These are phyloP conservation scores for Fusarium anguioides DNA, from an alignment of 2,329 filamentous ascomycete genomes.

Conservation along the genomic window DNA sequence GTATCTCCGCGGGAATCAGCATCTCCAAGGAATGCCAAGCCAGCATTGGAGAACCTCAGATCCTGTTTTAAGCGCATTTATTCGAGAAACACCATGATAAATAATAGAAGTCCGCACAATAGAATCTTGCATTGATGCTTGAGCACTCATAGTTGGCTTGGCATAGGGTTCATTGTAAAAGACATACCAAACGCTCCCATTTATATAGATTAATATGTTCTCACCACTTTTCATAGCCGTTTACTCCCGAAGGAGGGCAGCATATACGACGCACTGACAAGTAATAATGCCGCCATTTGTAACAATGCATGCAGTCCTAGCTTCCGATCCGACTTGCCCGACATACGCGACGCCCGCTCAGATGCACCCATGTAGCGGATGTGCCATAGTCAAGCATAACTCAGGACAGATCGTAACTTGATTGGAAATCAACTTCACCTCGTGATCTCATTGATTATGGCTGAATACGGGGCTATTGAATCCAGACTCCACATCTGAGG, in stretches of 20 bases:
- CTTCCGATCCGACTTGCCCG: background rate
- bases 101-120: accelerated
- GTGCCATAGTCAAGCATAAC: background rate
- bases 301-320: background rate
- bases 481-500: background rate
- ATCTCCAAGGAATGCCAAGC: conserved; percentile 9
- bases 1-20: conserved; percentile 26
- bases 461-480: background rate
- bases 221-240: background rate
- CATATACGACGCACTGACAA: background rate
- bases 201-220: background rate
- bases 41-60: background rate
- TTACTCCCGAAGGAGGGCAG: background rate
- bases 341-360: background rate
- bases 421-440: conserved; percentile 24
- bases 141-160: background rate
- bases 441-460: background rate
- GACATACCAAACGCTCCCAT: too few species aligned
- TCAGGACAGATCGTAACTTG: background rate
- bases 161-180: background rate
- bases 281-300: conserved; percentile 3
- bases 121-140: background rate
- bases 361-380: background rate
- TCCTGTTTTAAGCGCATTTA: background rate
- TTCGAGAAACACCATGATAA: background rate